Percentiles rank a stretch among this genome's conserved stretches.
Evolutionary conservation across 2,329 filamentous ascomycete genomes (phyloP).

Genomic region (Cladosporium sp.): DNA sequence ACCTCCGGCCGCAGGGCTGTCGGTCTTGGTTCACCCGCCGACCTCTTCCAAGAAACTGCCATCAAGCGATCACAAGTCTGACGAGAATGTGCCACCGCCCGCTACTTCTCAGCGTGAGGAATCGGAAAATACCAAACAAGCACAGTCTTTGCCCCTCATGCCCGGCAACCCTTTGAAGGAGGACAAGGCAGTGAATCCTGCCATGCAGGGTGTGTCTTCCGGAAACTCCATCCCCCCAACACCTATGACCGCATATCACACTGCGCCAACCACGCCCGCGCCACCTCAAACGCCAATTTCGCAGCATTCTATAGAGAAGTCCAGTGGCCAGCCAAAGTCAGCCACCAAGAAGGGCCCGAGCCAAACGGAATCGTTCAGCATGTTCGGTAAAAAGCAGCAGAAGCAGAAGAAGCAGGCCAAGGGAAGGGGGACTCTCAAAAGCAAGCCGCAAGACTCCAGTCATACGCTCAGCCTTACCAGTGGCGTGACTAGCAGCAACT

Average conservation of each 20-base stretch:
- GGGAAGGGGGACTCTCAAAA: slow-evolving; percentile 3
- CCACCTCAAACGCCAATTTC: not conserved
- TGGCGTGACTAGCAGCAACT: not conserved
- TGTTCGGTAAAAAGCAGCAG: slow-evolving; percentile 24
- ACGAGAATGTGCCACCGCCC: not conserved
- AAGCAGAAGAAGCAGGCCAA: slow-evolving; percentile 16
- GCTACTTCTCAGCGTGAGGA: not conserved
- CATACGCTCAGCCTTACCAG: not conserved
- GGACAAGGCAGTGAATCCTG: not conserved
- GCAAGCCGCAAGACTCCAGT: slow-evolving; percentile 1
- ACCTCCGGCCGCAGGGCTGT: not conserved
- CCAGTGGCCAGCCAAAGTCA: not conserved
- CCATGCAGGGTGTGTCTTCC: slow-evolving; percentile 17
- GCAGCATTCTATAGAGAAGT: not conserved
- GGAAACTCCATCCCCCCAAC: slow-evolving; percentile 15
- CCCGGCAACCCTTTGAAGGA: too few species aligned
- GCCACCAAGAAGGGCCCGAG: slow-evolving; percentile 26
- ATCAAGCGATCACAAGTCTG: not conserved
- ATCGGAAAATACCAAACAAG: not conserved
- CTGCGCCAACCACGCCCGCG: slow-evolving; percentile 23
- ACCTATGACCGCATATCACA: slow-evolving; percentile 17
- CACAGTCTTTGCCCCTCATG: too few species aligned
- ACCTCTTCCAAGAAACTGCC: not conserved
- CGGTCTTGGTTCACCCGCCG: not conserved
- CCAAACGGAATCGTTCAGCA: slow-evolving; percentile 32